A percentile compares a stretch with the other conserved stretches of the same genome.
Evolutionary conservation across 2,329 filamentous ascomycete genomes (phyloP).

Genomic region (Aspergillus sp.): DNA sequence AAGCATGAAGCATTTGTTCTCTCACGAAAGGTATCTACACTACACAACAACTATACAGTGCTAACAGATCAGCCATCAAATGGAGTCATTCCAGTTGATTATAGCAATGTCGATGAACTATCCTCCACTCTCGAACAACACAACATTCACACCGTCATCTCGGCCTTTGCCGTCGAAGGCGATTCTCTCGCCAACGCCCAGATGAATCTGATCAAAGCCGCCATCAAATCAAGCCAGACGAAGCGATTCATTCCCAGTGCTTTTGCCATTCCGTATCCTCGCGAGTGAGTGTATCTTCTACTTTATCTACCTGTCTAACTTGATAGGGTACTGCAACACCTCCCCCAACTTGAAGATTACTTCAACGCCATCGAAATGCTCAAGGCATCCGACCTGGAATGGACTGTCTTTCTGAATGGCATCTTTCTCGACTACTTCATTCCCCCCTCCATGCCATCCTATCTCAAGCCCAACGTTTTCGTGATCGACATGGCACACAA

Average conservation of each 20-base stretch:
- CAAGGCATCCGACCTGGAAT: constrained; percentile 8
- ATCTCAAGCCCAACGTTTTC: constrained; percentile 10
- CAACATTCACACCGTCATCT: constrained; percentile 19
- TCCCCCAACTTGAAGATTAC: constrained; percentile 4
- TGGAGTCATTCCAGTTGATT: constrained; percentile 15
- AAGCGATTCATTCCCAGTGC: constrained; percentile 16
- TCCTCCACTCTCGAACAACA: constrained; percentile 14
- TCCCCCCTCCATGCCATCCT: constrained; percentile 10
- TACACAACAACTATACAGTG: no score
- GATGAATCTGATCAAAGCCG: constrained; percentile 16
- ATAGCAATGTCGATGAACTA: constrained; percentile 18
- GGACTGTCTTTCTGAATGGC: constrained; percentile 39
- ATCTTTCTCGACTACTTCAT: constrained; percentile 46
- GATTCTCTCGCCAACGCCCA: constrained; percentile 5
- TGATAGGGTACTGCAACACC: background rate
- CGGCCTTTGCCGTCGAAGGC: constrained; percentile 6
- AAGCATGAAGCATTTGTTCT: constrained; percentile 4
- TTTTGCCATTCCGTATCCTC: constrained; percentile 10
- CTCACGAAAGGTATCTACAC: background rate
- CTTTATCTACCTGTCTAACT: background rate
- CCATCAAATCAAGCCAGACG: constrained; percentile 5
- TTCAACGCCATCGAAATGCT: constrained; percentile 3
- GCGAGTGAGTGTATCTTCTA: constrained; percentile 1
- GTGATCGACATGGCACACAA: constrained; percentile 14
- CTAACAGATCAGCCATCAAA: background rate